These are phyloP conservation scores for Brassica incana DNA, from an alignment of 345 rosid genomes.

Conservation along the genomic window DNA sequence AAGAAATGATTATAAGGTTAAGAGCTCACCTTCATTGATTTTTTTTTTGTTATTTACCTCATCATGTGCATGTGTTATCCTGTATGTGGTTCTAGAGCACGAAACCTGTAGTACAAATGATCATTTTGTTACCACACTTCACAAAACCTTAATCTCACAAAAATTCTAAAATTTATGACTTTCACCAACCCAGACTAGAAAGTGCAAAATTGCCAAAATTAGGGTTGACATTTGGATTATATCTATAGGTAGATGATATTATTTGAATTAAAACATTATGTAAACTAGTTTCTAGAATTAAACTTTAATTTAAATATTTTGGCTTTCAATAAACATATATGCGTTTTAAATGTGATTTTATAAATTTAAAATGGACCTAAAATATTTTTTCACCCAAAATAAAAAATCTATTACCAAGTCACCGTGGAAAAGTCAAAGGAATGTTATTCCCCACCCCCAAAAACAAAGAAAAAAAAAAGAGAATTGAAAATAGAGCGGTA, in stretches of 20 bases:
- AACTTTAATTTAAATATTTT: not conserved
- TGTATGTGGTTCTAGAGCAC: not conserved
- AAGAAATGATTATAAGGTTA: not conserved
- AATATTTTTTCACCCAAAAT: not conserved
- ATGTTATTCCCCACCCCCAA: not conserved
- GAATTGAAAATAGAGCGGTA: not conserved
- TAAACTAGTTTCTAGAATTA: not conserved
- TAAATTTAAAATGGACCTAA: not conserved
- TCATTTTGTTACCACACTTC: not conserved
- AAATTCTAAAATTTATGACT: not conserved
- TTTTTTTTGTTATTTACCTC: not conserved
- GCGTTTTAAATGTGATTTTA: not conserved
- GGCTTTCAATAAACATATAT: not conserved
- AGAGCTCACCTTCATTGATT: not conserved
- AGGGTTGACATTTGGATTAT: not conserved
- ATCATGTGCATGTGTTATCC: not conserved
- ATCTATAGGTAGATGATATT: not conserved
- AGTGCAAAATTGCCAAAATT: not conserved
- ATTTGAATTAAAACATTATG: not conserved
- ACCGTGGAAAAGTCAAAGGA: not conserved
- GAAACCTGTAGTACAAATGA: not conserved
- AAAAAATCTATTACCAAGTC: not conserved
- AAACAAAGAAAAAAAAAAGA: not conserved
- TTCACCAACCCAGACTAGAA: not conserved
- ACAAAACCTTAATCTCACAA: not conserved